Evolutionary conservation across 2,329 filamentous ascomycete genomes (phyloP), one percentile per base, ranked within the genome.

Genomic region (Cephalotrichum gorgonifer): DNA sequence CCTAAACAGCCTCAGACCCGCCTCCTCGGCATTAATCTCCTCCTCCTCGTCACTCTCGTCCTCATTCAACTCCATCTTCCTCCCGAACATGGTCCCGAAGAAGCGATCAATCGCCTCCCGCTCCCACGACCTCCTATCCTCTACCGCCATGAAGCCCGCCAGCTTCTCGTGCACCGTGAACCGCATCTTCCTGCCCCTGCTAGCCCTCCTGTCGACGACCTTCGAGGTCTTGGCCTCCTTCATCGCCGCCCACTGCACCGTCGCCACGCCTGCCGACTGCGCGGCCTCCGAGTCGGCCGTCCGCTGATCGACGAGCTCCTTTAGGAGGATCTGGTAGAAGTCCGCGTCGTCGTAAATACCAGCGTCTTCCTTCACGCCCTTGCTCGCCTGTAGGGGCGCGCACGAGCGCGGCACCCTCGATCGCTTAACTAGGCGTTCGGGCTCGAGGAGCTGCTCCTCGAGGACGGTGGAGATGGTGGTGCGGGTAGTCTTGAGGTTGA

Each of bases 121-220:
- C 53, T 87, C 86, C 93, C 93, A 98, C 15, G 65, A 67, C 3
- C 85, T 76, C 48, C 87, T 74, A 62, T 95, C 86, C 63, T 96
- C 88, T 0, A 89, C 83, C 11, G 90, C 90, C 89, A 96, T 96
- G 62, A 97, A 97, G 65, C 96, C 96, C 69, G 95, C 88, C 60
- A 98, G 67, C 72, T 97, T 97, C 71, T 97, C 91, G 62, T 97
- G 90, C 43, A 96, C 88, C 15, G 87, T 93, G 67, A 91, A 98
- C 35, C 88, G 78, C 76, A 98, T 79, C 71, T 96, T 96, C 45
- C 93, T 75, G 6, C 93, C 93, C 68, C 97, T 97, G 63, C 88
- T 95, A 1, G 93, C 93, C 63, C 90, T 93, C 20, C 90, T 90
- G 64, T 98, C 93, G 4, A 97, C 86, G 27, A 83, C 78, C 61